Evolutionary conservation across 352 stramenopile genomes (phyloP), one percentile per base, ranked within the genome.

Genomic region (Phytophthora capsici): DNA sequence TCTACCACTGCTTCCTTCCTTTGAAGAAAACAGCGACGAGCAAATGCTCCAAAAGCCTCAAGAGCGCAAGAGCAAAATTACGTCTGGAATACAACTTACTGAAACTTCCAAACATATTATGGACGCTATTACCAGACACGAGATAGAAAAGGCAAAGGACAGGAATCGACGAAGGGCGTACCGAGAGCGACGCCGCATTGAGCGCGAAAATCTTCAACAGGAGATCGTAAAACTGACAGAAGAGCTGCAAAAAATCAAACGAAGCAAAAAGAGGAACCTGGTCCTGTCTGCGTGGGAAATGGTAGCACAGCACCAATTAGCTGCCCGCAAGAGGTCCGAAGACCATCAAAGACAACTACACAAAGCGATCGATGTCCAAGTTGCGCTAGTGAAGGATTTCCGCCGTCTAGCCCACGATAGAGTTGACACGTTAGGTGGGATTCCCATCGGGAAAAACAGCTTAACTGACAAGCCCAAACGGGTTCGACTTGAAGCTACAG

Each of bases 131-230:
- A 25, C 55, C 10, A 55, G 22, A 12, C 41, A 30, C 14, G 59
- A 67, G 25, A 7, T 56, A 12, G 43, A 50, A 10, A 45, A 37
- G 34, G 45, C 25, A 14, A 61, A 60, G 17, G 50, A 67, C 14
- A 36, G 57, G 6, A 34, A 51, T 8, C 45, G 49, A 26, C 58
- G 58, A 36, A 32, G 34, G 26, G 10, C 6, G 16, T 56, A 60
- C 41, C 49, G 58, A 19, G 41, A 52, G 14, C 49, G 32, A 12
- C 41, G 34, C 3, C 48, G 25, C 10, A 23, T 25, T 2, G 58
- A 67, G 19, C 40, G 38, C 19, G 30, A 60, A 12, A 66, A 7
- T 2, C 34, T 67, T 36, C n/a, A 57, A 12, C 23, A 47, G 2
- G 20, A 69, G 10, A 53, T 63, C 5, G 20, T 53, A 22, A 40